Evolutionary conservation across 176 grass and related monocot genomes (phyloP).

Genomic region (Melocanna baccifera): DNA sequence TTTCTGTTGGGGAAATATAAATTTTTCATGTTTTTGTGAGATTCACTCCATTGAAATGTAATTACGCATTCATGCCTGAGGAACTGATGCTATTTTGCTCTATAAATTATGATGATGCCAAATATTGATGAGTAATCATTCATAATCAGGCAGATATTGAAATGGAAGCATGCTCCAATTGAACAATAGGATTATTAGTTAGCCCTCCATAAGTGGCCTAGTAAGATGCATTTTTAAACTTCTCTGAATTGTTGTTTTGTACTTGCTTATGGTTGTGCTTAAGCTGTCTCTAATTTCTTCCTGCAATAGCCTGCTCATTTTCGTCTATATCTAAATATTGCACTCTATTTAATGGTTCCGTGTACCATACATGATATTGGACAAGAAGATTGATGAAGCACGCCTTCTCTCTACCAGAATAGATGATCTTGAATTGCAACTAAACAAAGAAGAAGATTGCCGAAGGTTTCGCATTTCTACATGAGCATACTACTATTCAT

Average conservation of each 20-base stretch:
- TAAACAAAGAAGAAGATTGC: conserved; percentile 59
- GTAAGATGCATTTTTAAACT: background rate
- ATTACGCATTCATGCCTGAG: background rate
- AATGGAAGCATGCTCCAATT: background rate
- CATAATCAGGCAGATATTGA: background rate
- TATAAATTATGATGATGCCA: background rate
- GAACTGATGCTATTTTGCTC: background rate
- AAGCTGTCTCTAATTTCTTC: background rate
- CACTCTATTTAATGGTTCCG: conserved; percentile 10
- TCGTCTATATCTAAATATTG: conserved; percentile 1
- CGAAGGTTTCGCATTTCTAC: conserved; percentile 54
- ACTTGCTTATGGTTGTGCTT: background rate
- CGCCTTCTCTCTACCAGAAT: conserved; percentile 53
- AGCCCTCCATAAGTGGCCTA: background rate
- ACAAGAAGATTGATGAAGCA: conserved; percentile 59
- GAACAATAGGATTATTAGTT: background rate
- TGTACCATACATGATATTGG: conserved; percentile 45
- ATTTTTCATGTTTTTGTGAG: background rate
- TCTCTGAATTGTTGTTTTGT: background rate
- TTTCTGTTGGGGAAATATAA: conserved; percentile 18
- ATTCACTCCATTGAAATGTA: background rate
- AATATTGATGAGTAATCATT: background rate
- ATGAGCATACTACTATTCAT: background rate
- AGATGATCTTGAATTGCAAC: conserved; percentile 64
- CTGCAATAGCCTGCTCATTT: background rate